Percentiles rank a stretch among this genome's conserved stretches.
phyloP scores from a whole-genome alignment of 2,329 filamentous ascomycete genomes.

The Pseudohalonectria lignicola region DNA sequence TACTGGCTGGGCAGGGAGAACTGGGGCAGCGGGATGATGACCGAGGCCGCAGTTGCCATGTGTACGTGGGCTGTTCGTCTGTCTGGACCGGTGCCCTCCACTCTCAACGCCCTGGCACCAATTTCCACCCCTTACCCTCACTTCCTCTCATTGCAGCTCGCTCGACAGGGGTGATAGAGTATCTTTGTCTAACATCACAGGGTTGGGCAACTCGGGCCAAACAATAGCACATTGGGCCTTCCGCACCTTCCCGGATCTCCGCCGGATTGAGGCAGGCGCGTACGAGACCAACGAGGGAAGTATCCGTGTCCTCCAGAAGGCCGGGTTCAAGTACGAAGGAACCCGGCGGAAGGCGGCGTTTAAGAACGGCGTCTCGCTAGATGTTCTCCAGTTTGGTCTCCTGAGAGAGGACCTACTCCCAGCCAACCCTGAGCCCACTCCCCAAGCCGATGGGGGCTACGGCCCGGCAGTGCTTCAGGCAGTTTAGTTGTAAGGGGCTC shows the following conservation, averaged over 20 bases:
- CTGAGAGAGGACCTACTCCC: too few relatives aligned
- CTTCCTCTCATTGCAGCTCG: neutral
- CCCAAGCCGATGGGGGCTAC: too few relatives aligned
- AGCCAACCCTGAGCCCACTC: neutral
- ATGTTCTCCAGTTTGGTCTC: conserved; percentile 25
- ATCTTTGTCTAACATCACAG: too few relatives aligned
- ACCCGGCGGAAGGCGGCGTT: conserved; percentile 24
- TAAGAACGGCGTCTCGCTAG: conserved; percentile 28
- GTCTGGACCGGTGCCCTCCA: neutral
- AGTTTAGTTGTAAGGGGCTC: too few relatives aligned
- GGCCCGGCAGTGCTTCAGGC: too few relatives aligned
- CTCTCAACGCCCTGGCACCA: too few relatives aligned
- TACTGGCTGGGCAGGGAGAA: conserved; percentile 31
- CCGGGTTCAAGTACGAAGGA: conserved; percentile 33
- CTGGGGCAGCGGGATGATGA: conserved; percentile 35
- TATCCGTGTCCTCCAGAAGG: conserved; percentile 26
- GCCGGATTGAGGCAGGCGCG: conserved; percentile 28
- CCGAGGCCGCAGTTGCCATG: conserved; percentile 26
- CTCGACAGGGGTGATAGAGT: too few relatives aligned
- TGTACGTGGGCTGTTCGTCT: neutral
- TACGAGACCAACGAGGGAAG: conserved; percentile 29
- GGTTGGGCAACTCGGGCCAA: too few relatives aligned
- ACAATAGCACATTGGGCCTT: conserved; percentile 32
- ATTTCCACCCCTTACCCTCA: neutral
- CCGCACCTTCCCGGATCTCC: conserved; percentile 23